Base-by-base conservation (phyloP, 2,329 filamentous ascomycete species). In the Thielaviopsis punctulata region DNA sequence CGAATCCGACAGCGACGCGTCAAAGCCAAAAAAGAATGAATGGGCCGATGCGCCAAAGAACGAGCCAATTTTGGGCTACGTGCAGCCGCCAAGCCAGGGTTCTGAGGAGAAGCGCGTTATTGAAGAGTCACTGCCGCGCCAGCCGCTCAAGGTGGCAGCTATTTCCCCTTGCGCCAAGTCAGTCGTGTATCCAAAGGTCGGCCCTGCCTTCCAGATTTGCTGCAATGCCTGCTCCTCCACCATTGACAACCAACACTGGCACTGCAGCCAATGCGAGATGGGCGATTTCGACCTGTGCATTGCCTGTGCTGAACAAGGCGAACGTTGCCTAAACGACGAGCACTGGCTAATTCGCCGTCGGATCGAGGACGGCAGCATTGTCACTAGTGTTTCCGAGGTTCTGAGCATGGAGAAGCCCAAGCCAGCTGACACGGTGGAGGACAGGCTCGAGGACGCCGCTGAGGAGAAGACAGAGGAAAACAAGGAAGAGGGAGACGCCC, bases 291-390 rank as follows among this genome's bases (percentile, higher is more conserved):
- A 98, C 62, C 77, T 98, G 25, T 98, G 93, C 72, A 75, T 80
- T 57, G 66, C 71, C 5, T 98, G 92, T 61, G 79, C 95, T 47
- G 75, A 80, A 48, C 69, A 73, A 43, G 89, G 89, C 57, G 73
- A 84, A 54, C 77, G 84, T 41, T 98, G 93, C 70, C 76, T 80
- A 57, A 81, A 81, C 53, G 76, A 82, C 25, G 76, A 79, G 57
- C 92, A 98, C 69, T 95, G 88, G 89, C 73, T 98, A 66, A 90
- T 96, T 65, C 95, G 94, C 77, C 83, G 92, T 54, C 80, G 79
- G 57, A 78, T 95, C 56, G 74, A 82, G 61, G 76, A 88, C 55
- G 90, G 89, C 49, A 73, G 79, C 57, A 81, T 95, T 53, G 76
- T 86, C 58, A 86, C 80, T 66, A 95, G 89, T 72, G 86, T 78